A percentile compares a stretch with the other conserved stretches of the same genome.
Evolutionary conservation across 805 yeast genomes (phyloP).

Genomic region (Candida fluviatilis): DNA sequence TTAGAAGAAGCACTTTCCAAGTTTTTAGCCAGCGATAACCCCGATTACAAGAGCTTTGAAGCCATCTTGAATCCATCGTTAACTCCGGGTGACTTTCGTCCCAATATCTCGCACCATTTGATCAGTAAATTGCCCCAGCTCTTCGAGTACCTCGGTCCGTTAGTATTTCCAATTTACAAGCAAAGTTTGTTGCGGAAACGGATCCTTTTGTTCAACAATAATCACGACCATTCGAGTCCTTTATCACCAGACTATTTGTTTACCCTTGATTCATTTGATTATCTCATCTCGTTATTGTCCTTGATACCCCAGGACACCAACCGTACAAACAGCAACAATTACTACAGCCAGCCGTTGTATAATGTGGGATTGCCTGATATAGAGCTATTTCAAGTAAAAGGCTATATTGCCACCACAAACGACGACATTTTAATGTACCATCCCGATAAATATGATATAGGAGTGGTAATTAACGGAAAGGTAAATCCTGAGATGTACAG

Average conservation of each 20-base stretch:
- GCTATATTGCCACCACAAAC: slow-evolving; percentile 59
- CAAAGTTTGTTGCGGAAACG: slow-evolving; percentile 54
- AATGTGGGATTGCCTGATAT: slow-evolving; percentile 49
- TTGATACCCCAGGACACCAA: slow-evolving; percentile 56
- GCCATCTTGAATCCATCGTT: slow-evolving; percentile 9
- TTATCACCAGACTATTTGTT: not conserved
- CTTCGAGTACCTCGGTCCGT: slow-evolving; percentile 56
- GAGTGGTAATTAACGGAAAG: slow-evolving; percentile 20
- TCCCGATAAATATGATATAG: slow-evolving; percentile 45
- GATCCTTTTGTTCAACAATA: slow-evolving; percentile 42
- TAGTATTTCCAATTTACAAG: slow-evolving; percentile 62
- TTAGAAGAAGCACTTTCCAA: slow-evolving; percentile 22
- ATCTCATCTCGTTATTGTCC: slow-evolving; percentile 57
- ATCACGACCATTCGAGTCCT: not conserved
- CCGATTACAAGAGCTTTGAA: slow-evolving; percentile 16
- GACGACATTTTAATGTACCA: slow-evolving; percentile 63
- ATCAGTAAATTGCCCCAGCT: slow-evolving; percentile 40
- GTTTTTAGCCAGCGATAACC: slow-evolving; percentile 16
- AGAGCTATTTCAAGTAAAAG: slow-evolving; percentile 15
- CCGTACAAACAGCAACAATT: slow-evolving; percentile 11
- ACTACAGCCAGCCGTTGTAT: slow-evolving; percentile 49
- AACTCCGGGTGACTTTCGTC: slow-evolving; percentile 1
- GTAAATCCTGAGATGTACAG: slow-evolving; percentile 3
- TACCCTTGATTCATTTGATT: slow-evolving; percentile 43
- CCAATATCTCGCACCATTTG: slow-evolving; percentile 33